These are phyloP conservation scores for Achlya hypogyna DNA, from an alignment of 352 stramenopile species.

Conservation along the genomic window DNA sequence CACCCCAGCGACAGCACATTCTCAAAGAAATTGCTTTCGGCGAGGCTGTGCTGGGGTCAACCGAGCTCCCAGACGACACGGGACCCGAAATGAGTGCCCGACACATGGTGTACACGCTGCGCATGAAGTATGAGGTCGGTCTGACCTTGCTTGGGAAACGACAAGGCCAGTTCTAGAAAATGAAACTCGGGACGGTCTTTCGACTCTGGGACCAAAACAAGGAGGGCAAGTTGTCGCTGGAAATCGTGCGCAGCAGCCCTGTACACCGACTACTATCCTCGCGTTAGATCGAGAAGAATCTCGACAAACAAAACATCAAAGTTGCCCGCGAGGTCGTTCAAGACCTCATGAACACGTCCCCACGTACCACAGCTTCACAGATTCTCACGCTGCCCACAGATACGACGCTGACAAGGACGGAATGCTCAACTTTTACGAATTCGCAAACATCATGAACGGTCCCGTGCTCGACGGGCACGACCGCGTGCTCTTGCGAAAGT, in stretches of 20 bases:
- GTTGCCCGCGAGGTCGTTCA: not conserved
- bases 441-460: conserved; percentile 1
- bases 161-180: conserved; percentile 3
- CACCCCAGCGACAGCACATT: not conserved
- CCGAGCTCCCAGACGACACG: not conserved
- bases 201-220: conserved; percentile 14
- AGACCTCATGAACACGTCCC: conserved; percentile 10
- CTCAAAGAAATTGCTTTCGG: not conserved
- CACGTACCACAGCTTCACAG: not conserved
- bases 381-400: not conserved
- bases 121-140: conserved; percentile 2
- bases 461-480: conserved; percentile 12
- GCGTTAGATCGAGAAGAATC: conserved; percentile 9
- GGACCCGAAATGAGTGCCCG: not conserved
- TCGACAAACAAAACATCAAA: conserved; percentile 7
- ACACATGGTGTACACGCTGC: conserved; percentile 3
- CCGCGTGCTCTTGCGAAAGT: not conserved
- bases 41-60: not conserved
- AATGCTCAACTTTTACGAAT: conserved; percentile 14
- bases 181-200: conserved; percentile 4
- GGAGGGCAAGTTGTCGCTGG: conserved; percentile 2
- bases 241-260: not conserved
- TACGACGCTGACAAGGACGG: conserved; percentile 17
- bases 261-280: not conserved
- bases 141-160: not conserved